Conservation (phyloP, 1,284 basidiomycete species). For the Pholiota adiposa region DNA sequence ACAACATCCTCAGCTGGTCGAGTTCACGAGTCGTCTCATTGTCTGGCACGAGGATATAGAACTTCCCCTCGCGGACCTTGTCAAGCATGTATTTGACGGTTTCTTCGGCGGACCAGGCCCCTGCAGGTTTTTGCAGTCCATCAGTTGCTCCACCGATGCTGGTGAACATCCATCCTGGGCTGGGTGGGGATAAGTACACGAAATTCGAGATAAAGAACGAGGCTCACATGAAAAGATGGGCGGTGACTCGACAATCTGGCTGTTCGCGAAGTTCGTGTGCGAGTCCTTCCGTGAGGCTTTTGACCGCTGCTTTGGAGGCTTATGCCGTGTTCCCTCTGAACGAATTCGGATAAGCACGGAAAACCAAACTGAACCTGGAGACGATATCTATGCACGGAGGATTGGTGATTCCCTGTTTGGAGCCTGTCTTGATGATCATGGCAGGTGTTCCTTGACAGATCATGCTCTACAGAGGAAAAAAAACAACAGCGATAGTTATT, state of each 20-base stretch:
- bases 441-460: slow-evolving; percentile 86
- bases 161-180: slow-evolving; percentile 87
- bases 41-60: slow-evolving; percentile 91
- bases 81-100: slow-evolving; percentile 91
- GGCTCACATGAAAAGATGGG: slow-evolving; percentile 84
- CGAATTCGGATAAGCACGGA: neutral
- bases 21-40: slow-evolving; percentile 80
- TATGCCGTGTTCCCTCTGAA: slow-evolving; percentile 41
- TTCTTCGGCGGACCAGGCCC: slow-evolving; percentile 90
- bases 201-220: slow-evolving; percentile 1
- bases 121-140: slow-evolving; percentile 66
- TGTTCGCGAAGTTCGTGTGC: slow-evolving; percentile 80
- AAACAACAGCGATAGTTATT: neutral
- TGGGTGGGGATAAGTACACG: slow-evolving; percentile 39
- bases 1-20: slow-evolving; percentile 81
- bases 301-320: slow-evolving; percentile 85
- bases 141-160: slow-evolving; percentile 57
- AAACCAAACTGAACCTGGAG: neutral
- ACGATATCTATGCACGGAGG: slow-evolving; percentile 68
- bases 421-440: slow-evolving; percentile 90
- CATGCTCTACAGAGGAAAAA: slow-evolving; percentile 53
- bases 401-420: slow-evolving; percentile 92
- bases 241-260: slow-evolving; percentile 71
- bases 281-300: slow-evolving; percentile 85
- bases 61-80: slow-evolving; percentile 80